These are phyloP conservation scores for Diaporthe destruens DNA, from an alignment of 2,329 filamentous ascomycete species.

Conservation along the genomic window DNA sequence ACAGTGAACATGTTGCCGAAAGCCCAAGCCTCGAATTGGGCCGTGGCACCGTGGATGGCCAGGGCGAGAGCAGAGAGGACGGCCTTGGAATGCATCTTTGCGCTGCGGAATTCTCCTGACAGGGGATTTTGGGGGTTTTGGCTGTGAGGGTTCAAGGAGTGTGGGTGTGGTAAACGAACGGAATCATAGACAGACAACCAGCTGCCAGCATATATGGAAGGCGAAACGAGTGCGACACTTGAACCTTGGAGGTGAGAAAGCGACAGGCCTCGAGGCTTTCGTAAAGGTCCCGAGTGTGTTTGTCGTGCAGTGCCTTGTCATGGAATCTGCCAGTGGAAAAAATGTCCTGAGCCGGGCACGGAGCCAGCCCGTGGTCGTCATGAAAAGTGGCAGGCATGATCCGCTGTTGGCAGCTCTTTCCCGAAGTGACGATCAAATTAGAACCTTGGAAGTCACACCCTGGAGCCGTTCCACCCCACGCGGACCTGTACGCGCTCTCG, in stretches of 20 bases:
- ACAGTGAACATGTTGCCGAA: constrained; percentile 8
- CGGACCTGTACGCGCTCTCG: too few relatives aligned
- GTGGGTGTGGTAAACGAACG: not conserved
- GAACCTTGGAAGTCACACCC: not conserved
- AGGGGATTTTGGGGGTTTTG: too few relatives aligned
- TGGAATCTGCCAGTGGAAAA: not conserved
- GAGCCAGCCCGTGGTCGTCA: not conserved
- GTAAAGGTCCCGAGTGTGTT: too few relatives aligned
- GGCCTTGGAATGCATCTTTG: not conserved
- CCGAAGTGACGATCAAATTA: not conserved
- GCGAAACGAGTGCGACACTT: not conserved
- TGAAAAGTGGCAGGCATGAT: not conserved
- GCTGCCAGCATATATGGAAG: not conserved
- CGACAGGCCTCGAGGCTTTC: too few relatives aligned
- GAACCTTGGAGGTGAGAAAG: not conserved
- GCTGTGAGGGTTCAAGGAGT: not conserved
- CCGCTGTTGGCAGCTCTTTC: not conserved
- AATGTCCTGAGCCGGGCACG: not conserved
- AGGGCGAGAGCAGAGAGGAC: constrained; percentile 5
- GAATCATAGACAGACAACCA: not conserved
- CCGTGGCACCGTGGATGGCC: not conserved
- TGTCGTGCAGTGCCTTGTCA: not conserved
- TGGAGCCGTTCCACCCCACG: not conserved
- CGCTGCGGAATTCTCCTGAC: not conserved
- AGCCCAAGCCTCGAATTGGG: not conserved